phyloP scores from a whole-genome alignment of 1,139 yeast species.

The Kurtzmaniella quercitrusa region DNA sequence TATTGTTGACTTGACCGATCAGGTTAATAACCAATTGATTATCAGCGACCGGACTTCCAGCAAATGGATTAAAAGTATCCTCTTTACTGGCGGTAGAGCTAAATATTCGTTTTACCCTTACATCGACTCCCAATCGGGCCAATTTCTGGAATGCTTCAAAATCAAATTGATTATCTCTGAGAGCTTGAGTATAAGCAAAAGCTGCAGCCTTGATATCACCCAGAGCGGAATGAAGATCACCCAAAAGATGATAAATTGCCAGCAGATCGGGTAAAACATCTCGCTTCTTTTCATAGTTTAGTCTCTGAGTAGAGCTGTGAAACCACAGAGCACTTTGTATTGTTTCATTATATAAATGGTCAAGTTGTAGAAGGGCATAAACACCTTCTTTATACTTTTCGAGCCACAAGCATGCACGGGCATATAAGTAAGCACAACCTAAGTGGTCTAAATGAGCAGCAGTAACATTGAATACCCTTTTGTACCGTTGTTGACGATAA shows the following conservation, averaged over 20 bases:
- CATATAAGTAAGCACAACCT: slow-evolving; percentile 72
- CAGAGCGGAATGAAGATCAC: slow-evolving; percentile 57
- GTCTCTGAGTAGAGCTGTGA: slow-evolving; percentile 10
- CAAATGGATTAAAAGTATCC: slow-evolving; percentile 22
- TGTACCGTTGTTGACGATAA: slow-evolving; percentile 50
- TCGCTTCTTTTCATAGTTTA: slow-evolving; percentile 32
- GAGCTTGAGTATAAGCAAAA: slow-evolving; percentile 62
- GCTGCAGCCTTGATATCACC: slow-evolving; percentile 67
- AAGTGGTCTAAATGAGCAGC: slow-evolving; percentile 44
- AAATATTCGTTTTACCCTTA: slow-evolving; percentile 60
- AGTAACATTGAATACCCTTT: slow-evolving; percentile 55
- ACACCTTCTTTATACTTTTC: slow-evolving; percentile 63
- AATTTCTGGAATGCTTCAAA: slow-evolving; percentile 85
- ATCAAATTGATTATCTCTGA: slow-evolving; percentile 70
- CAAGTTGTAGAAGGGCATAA: slow-evolving; percentile 41
- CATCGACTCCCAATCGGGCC: slow-evolving; percentile 66
- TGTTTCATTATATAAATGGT: slow-evolving; percentile 32
- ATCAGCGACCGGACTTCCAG: slow-evolving; percentile 9
- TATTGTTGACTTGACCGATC: slow-evolving; percentile 11
- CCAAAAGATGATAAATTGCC: slow-evolving; percentile 62
- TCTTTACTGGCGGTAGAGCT: slow-evolving; percentile 18
- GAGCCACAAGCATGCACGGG: slow-evolving; percentile 57
- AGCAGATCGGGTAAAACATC: slow-evolving; percentile 59
- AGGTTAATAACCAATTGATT: neutral
- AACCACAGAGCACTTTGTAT: slow-evolving; percentile 7